Evolutionary conservation across 306 rosid species (phyloP).

Genomic region (Prunus davidiana): DNA sequence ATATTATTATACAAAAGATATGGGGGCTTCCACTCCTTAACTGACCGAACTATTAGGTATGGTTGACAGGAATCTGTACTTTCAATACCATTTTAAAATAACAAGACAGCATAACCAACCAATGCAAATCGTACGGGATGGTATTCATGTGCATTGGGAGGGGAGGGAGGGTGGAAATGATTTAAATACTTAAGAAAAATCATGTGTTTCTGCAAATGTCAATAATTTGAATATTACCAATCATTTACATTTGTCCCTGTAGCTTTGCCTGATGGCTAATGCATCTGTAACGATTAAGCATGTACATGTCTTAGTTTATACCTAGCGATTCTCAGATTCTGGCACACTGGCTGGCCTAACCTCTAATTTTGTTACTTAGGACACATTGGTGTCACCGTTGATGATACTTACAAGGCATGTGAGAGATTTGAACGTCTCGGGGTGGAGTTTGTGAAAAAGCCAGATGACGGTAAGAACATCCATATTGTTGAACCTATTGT

Average conservation of each 20-base stretch:
- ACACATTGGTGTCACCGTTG: slow-evolving; percentile 92
- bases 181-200: background rate
- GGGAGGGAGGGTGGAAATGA: background rate
- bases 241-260: background rate
- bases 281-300: background rate
- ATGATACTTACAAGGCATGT: slow-evolving; percentile 87
- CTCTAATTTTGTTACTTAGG: slow-evolving; percentile 39
- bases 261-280: background rate
- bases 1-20: background rate
- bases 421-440: slow-evolving; percentile 89
- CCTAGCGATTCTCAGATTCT: background rate
- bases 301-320: background rate
- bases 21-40: background rate
- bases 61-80: background rate
- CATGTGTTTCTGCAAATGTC: background rate
- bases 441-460: slow-evolving; percentile 83
- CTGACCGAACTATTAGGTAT: background rate
- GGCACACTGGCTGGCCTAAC: background rate
- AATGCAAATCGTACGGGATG: background rate
- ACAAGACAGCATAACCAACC: background rate
- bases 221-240: background rate
- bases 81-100: background rate
- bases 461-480: slow-evolving; percentile 65
- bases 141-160: background rate
- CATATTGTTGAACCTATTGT: background rate